Conservation (phyloP, 305 asterid species). For the Withania somnifera region DNA sequence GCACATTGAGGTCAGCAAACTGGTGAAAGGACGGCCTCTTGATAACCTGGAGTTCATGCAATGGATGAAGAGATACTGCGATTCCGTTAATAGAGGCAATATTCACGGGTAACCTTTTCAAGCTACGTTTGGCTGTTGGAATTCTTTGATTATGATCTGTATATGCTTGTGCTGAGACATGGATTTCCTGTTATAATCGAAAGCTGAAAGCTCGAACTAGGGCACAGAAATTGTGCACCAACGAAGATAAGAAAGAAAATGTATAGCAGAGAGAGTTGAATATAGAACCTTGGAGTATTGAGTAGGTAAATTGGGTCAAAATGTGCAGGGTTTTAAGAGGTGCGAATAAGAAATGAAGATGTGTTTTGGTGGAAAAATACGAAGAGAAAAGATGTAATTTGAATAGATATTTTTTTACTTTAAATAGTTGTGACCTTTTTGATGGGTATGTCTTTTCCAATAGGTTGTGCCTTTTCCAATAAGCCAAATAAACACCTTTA, state of each 20-base stretch:
- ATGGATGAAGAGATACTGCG: conserved; percentile 90
- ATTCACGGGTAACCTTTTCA: conserved; percentile 24
- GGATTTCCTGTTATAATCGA: neutral
- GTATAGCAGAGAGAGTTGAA: neutral
- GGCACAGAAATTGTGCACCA: neutral
- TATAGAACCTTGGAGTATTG: neutral
- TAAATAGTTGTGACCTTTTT: no score
- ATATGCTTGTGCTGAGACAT: neutral
- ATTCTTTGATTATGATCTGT: neutral
- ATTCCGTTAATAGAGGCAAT: conserved; percentile 46
- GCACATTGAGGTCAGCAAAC: conserved; percentile 85
- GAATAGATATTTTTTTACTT: no score
- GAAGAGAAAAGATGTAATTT: no score
- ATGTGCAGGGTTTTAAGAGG: no score
- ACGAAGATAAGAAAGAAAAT: neutral
- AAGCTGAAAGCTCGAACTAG: neutral
- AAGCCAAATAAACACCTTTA: no score
- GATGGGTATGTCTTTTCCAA: no score
- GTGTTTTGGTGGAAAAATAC: no score
- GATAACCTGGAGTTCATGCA: conserved; percentile 94
- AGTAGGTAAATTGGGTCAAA: neutral
- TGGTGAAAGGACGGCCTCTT: conserved; percentile 82
- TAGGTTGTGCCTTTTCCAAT: no score
- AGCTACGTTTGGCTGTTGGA: neutral
- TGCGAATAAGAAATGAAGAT: no score